These are phyloP conservation scores for Pseudocercospora cruenta DNA, from an alignment of 2,329 filamentous ascomycete genomes.

Conservation along the genomic window DNA sequence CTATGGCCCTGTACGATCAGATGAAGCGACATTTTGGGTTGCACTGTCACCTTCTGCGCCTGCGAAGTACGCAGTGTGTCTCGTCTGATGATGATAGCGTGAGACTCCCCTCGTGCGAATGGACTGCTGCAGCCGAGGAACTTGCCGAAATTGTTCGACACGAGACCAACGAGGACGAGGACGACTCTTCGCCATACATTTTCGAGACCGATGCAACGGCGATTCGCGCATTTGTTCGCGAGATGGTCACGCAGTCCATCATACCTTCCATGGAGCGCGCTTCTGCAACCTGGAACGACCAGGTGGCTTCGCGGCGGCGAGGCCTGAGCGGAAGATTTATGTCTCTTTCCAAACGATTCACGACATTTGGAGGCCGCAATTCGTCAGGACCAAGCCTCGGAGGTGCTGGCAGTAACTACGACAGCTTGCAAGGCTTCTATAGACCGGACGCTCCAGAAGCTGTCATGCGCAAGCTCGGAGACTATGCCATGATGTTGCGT, in stretches of 20 bases:
- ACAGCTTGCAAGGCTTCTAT: constrained; percentile 78
- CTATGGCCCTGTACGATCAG: constrained; percentile 88
- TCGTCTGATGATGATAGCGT: constrained; percentile 91
- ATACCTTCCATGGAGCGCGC: constrained; percentile 95
- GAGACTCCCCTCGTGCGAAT: constrained; percentile 78
- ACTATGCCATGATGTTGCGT: constrained; percentile 94
- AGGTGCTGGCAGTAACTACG: constrained; percentile 70
- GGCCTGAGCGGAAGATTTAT: constrained; percentile 93
- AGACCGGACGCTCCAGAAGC: constrained; percentile 82
- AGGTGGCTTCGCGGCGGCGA: constrained; percentile 85
- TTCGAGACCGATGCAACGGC: constrained; percentile 91
- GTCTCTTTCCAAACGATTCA: constrained; percentile 88
- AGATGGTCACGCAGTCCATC: constrained; percentile 93
- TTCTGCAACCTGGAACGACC: constrained; percentile 92
- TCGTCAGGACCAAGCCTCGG: constrained; percentile 54
- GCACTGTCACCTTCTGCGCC: constrained; percentile 86
- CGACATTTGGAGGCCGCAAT: constrained; percentile 72
- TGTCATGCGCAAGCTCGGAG: constrained; percentile 87
- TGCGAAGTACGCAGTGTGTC: constrained; percentile 82
- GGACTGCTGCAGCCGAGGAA: constrained; percentile 87
- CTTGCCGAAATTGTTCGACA: constrained; percentile 65
- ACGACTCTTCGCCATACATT: constrained; percentile 74
- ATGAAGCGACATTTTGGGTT: constrained; percentile 99
- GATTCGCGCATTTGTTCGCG: constrained; percentile 84
- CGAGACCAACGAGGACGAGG: constrained; percentile 66